phyloP scores from a whole-genome alignment of 208 protist species.

The Leishmania lainsoni region DNA sequence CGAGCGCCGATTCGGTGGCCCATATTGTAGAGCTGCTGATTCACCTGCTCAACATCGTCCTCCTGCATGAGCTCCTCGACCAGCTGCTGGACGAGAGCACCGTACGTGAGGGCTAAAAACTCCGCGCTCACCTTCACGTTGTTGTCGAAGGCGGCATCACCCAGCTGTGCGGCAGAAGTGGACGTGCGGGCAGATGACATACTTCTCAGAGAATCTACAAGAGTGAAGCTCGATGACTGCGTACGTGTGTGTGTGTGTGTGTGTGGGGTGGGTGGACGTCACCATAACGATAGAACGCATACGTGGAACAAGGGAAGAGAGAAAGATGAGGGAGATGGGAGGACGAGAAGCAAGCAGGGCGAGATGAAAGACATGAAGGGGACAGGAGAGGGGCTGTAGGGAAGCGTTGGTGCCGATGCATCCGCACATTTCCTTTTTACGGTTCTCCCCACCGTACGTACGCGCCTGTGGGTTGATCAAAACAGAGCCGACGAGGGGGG shows the following conservation, averaged over 20 bases:
- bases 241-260: neutral
- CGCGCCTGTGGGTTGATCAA: neutral
- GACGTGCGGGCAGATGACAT: constrained; percentile 18
- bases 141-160: constrained; percentile 71
- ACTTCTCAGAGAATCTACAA: neutral
- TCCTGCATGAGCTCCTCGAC: constrained; percentile 91
- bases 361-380: neutral
- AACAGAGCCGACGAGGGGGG: neutral
- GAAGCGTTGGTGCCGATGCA: neutral
- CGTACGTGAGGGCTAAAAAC: constrained; percentile 98
- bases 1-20: constrained; percentile 97
- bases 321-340: too few relatives aligned
- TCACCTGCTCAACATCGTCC: constrained; percentile 95
- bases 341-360: neutral
- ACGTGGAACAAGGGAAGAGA: neutral
- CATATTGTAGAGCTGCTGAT: constrained; percentile 96
- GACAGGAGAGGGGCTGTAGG: neutral
- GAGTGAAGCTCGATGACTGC: neutral
- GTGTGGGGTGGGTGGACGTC: neutral
- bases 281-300: neutral
- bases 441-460: neutral
- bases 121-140: constrained; percentile 92
- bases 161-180: constrained; percentile 46
- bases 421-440: neutral
- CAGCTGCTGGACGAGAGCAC: constrained; percentile 96